Evolutionary conservation across 441 rosid species (phyloP).

Genomic region (Populus tomentosa): DNA sequence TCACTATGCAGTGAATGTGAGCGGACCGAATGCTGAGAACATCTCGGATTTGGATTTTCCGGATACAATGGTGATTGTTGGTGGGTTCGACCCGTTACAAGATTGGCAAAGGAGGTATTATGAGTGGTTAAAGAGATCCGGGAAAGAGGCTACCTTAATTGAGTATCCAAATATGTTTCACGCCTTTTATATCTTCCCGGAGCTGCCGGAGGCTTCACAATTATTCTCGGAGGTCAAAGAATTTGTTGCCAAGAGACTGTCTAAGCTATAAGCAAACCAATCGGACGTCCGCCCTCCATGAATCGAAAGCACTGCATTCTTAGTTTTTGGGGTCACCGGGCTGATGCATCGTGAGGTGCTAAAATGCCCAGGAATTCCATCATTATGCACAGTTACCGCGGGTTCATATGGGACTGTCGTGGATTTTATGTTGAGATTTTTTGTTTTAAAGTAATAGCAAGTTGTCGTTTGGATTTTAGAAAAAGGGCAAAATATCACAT

Average conservation of each 20-base stretch:
- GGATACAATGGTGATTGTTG: constrained; percentile 39
- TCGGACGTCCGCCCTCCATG: no score
- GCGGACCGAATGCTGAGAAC: constrained; percentile 44
- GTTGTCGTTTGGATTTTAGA: no score
- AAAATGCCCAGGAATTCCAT: no score
- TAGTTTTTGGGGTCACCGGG: no score
- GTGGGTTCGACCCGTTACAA: constrained; percentile 54
- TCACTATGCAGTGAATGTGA: constrained; percentile 44
- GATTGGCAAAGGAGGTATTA: constrained; percentile 64
- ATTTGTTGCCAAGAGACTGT: constrained; percentile 21
- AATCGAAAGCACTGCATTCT: no score
- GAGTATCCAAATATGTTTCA: constrained; percentile 65
- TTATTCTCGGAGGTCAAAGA: constrained; percentile 39
- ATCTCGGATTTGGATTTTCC: constrained; percentile 44
- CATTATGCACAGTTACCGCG: no score
- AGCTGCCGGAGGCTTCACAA: constrained; percentile 36
- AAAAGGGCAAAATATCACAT: no score
- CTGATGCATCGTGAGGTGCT: no score
- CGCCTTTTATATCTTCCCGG: constrained; percentile 57
- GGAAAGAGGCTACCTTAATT: constrained; percentile 40
- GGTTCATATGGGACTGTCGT: no score
- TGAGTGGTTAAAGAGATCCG: constrained; percentile 51
- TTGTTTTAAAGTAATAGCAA: no score
- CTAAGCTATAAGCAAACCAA: no score
- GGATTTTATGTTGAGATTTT: no score